Evolutionary conservation across 208 protist genomes (phyloP), one percentile per base, ranked within the genome.

Genomic region (Novymonas esmeraldas): DNA sequence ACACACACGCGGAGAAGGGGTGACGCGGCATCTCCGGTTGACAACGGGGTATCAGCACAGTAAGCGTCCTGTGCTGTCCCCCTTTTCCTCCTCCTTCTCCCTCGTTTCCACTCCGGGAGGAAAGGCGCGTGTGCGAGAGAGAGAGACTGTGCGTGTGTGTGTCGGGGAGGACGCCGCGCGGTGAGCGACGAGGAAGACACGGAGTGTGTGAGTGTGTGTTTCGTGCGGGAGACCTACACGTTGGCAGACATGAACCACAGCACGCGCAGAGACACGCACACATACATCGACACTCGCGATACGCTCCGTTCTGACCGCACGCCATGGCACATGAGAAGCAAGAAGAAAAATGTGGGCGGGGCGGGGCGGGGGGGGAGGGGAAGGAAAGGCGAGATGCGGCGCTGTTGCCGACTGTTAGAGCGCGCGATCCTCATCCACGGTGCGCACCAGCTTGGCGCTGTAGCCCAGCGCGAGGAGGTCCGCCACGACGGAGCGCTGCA

Each of bases 401-500:
- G 16, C 10, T 20, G 18, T 28, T 7, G 24, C 18, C 9, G 16
- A 55, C 22, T 57, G 34, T 66, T 79, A 83, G 20, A 84, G 55
- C 18, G 45, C 46, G 41, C 70, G 60, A 49, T 84, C 79, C 38
- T 89, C 83, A 54, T 90, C 84, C 3, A 93, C 70, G 9, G 87
- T 93, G 63, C 70, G 82, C 26, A 93, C 87, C 48, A 82, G 71
- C 41, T 75, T 67, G 24, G 69, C 46, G 71, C 76, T 79, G 64
- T 93, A 85, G n/a, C 84, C 84, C 28, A 90, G 52, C 11, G 45
- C 50, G 33, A 78, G 57, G 24, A 93, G 68, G 11, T 81, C 73
- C 9, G 49, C 68, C 70, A 80, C 81, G 44, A 90, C 79, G 31
- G 63, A 65, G 71, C 71, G 78, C 82, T 93, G 87, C 87, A 93